Evolutionary conservation across 2,329 filamentous ascomycete genomes (phyloP).

Genomic region (Alternaria ventricosa): DNA sequence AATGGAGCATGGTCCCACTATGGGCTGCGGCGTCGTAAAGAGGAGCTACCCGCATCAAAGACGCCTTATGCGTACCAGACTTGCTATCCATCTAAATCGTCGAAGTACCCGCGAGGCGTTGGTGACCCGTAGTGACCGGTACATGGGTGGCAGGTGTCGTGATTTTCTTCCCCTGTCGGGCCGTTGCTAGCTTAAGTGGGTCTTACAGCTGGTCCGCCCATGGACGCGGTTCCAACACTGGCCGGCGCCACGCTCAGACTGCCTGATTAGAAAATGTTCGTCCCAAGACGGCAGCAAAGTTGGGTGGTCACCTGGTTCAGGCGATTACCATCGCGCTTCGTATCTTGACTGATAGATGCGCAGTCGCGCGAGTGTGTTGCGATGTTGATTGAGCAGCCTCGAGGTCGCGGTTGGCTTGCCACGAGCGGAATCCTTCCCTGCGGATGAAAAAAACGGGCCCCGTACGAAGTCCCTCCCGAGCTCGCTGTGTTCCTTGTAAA

Average conservation of each 20-base stretch:
- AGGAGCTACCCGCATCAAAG: background rate
- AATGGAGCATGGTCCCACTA: background rate
- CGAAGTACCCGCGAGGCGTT: background rate
- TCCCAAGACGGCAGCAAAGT: background rate
- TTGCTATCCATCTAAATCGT: background rate
- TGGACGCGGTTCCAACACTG: background rate
- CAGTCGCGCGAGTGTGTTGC: background rate
- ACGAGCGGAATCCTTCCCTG: slow-evolving; percentile 4
- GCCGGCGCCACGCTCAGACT: background rate
- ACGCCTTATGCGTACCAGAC: background rate
- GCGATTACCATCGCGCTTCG: background rate
- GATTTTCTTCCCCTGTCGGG: slow-evolving; percentile 1
- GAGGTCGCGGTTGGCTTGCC: background rate
- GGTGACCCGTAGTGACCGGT: background rate
- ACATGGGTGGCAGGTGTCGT: background rate
- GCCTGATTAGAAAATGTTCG: background rate
- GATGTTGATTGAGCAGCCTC: background rate
- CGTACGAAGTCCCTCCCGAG: background rate
- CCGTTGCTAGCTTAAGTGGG: slow-evolving; percentile 1
- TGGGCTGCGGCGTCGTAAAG: background rate
- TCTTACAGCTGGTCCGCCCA: background rate
- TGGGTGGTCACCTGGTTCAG: background rate
- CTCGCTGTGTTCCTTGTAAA: slow-evolving; percentile 1
- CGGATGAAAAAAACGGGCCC: slow-evolving; percentile 4
- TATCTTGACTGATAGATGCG: background rate